These are phyloP conservation scores for Volvox carteri DNA, from an alignment of 163 green algal genomes.

Conservation along the genomic window DNA sequence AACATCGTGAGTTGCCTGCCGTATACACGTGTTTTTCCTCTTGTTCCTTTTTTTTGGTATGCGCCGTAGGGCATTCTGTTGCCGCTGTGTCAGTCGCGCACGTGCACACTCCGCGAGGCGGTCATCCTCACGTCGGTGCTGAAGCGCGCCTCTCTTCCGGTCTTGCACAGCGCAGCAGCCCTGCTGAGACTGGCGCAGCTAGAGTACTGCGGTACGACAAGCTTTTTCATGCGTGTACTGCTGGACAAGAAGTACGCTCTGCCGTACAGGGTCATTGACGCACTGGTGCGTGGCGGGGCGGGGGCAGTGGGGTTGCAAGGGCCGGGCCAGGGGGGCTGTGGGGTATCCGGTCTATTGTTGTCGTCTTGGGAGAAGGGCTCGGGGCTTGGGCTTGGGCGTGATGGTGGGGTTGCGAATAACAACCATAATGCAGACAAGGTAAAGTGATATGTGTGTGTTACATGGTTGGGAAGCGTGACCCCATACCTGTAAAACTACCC, in stretches of 20 bases:
- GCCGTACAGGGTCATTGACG: slow-evolving; percentile 89
- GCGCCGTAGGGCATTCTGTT: slow-evolving; percentile 90
- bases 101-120: slow-evolving; percentile 95
- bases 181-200: slow-evolving; percentile 87
- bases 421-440: too few relatives aligned
- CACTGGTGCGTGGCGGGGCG: slow-evolving; percentile 58
- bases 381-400: too few relatives aligned
- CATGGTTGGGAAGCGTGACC: too few relatives aligned
- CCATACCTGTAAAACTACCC: too few relatives aligned
- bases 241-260: slow-evolving; percentile 99
- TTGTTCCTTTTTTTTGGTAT: neutral
- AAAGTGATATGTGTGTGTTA: too few relatives aligned
- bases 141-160: slow-evolving; percentile 85
- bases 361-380: too few relatives aligned
- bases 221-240: slow-evolving; percentile 98
- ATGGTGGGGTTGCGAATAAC: too few relatives aligned
- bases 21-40: too few relatives aligned
- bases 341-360: too few relatives aligned
- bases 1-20: too few relatives aligned
- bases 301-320: neutral
- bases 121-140: slow-evolving; percentile 93
- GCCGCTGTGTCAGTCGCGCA: slow-evolving; percentile 88
- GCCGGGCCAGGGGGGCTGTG: neutral
- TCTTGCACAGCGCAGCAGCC: slow-evolving; percentile 94
- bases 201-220: slow-evolving; percentile 94